phyloP scores from a whole-genome alignment of 371 early-diverging fungal species.

The Syncephalastrum contaminatum region DNA sequence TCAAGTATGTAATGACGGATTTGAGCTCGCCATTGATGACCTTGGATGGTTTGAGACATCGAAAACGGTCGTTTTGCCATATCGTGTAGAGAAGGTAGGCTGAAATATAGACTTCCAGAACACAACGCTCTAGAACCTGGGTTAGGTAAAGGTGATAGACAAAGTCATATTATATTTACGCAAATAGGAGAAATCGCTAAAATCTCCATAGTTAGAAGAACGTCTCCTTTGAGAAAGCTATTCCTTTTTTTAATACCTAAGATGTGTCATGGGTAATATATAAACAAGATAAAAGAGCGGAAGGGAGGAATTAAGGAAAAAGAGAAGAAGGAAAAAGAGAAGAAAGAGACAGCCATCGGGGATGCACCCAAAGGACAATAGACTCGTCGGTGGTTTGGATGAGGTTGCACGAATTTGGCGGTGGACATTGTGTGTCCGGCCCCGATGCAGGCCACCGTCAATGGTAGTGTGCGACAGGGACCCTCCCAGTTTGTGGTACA shows the following conservation, averaged over 20 bases:
- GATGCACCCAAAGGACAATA: conserved; percentile 2
- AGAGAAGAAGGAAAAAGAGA: conserved; percentile 1
- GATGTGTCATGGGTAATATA: conserved; percentile 30
- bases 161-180: conserved; percentile 17
- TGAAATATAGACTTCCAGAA: conserved; percentile 30
- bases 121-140: conserved; percentile 27
- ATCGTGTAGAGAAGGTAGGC: conserved; percentile 31
- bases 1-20: conserved; percentile 41
- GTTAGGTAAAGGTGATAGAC: not conserved
- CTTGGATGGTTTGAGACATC: conserved; percentile 35
- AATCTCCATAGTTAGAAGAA: too few species aligned
- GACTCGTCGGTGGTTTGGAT: too few species aligned
- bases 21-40: conserved; percentile 45
- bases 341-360: not conserved
- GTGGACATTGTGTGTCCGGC: too few species aligned
- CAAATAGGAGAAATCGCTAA: conserved; percentile 45
- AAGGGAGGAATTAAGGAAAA: not conserved
- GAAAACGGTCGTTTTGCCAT: conserved; percentile 35
- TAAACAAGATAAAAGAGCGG: not conserved
- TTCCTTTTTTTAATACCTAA: conserved; percentile 27
- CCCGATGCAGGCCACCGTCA: too few species aligned
- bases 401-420: too few species aligned
- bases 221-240: too few species aligned
- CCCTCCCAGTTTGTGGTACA: too few species aligned
- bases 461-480: too few species aligned